Evolutionary conservation across 306 rosid species (phyloP).

Genomic region (Vigna unguiculata): DNA sequence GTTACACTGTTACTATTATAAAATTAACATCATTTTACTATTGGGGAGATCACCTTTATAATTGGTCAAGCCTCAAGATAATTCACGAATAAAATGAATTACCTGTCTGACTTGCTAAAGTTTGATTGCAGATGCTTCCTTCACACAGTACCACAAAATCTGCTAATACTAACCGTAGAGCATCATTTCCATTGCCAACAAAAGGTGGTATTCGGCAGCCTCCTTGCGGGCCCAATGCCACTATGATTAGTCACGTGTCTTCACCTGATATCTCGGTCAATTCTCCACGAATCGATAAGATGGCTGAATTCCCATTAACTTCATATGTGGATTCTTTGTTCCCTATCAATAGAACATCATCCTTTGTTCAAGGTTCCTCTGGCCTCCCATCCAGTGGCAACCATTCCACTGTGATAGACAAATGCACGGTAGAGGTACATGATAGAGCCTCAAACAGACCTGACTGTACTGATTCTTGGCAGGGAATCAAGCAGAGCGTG

Average conservation of each 20-base stretch:
- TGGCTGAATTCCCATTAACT: conserved; percentile 92
- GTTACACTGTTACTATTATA: too few relatives aligned
- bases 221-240: conserved; percentile 47
- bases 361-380: conserved; percentile 63
- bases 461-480: conserved; percentile 62
- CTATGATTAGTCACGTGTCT: conserved; percentile 58
- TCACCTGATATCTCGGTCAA: conserved; percentile 94
- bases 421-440: conserved; percentile 75
- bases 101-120: conserved; percentile 42
- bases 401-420: conserved; percentile 84
- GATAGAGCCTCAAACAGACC: conserved; percentile 63
- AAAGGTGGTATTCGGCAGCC: conserved; percentile 55
- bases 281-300: conserved; percentile 94
- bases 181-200: conserved; percentile 77
- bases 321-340: conserved; percentile 69
- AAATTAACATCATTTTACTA: too few relatives aligned
- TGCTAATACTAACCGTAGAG: conserved; percentile 65
- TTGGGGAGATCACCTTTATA: neutral
- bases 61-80: neutral
- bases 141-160: conserved; percentile 54
- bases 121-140: conserved; percentile 64
- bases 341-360: conserved; percentile 53
- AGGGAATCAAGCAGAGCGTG: conserved; percentile 68
- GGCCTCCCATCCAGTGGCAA: conserved; percentile 60
- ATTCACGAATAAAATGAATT: conserved; percentile 8